Base-by-base conservation (phyloP, 345 rosid species). In the Turritis glabra region DNA sequence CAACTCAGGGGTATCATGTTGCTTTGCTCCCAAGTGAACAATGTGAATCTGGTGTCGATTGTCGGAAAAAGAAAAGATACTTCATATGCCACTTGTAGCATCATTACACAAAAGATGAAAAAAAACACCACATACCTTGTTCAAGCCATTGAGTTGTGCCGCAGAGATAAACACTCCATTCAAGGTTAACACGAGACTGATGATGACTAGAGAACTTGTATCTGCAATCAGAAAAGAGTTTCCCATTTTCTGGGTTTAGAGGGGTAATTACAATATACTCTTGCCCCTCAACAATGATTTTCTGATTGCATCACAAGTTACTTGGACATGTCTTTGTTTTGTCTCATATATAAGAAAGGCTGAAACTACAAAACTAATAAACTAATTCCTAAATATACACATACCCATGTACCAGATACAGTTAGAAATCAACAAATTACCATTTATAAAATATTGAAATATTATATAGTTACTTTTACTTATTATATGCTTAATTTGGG, bases 21-120 rank as follows among this genome's bases (percentile, higher is more conserved):
- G 79, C 80, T 54, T 86, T 76, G 79, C 87, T 37, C 96, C 93
- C 73, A 86, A 62, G 55, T 88, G 89, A 41, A 86, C 82, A 8
- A 88, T 83, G 70, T 88, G 87, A 69, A 88, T 83, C 93, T 88
- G 12, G 2, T 6, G 14, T 2, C 41, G 17, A 50, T 40, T 53
- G 29, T 8, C 8, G 2, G 1, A 22, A 51, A 29, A 40, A 19
- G 2, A 18, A 51, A 22, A 14, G 2, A 32, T 19, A 7, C 9
- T 51, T 53, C 35, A 57, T 17, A 40, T 22, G 29, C 21, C 23
- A 18, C 4, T 59, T 59, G 13, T 52, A 46, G 5, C 2, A 25
- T 44, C 30, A 40, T 26, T 18, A 33, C 7, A 30, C 2, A 61
- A 33, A 57, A 27, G 3, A 27, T 27, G 19, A 26, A 23, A 0